These are phyloP conservation scores for Martiniozyma asiatica DNA, from an alignment of 1,139 yeast genomes.

Conservation along the genomic window DNA sequence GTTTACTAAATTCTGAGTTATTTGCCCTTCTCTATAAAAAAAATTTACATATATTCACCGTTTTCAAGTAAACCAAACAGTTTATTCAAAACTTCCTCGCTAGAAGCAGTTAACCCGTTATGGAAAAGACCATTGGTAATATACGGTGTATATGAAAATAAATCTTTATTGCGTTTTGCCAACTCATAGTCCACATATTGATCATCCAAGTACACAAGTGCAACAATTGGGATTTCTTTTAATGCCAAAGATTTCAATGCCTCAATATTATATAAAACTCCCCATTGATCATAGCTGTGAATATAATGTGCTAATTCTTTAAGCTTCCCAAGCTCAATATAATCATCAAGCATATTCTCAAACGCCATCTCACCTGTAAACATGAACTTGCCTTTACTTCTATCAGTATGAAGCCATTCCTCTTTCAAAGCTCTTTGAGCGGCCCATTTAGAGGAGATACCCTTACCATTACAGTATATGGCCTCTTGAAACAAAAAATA, in stretches of 20 bases:
- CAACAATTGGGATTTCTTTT: conserved; percentile 34
- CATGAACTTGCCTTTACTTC: conserved; percentile 22
- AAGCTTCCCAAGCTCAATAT: conserved; percentile 29
- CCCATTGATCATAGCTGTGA: conserved; percentile 32
- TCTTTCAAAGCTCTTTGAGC: conserved; percentile 31
- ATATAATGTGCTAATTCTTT: conserved; percentile 31
- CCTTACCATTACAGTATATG: conserved; percentile 36
- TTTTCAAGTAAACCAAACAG: conserved; percentile 30
- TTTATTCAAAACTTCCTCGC: conserved; percentile 27
- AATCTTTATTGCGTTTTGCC: conserved; percentile 23
- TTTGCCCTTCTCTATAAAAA: too few relatives aligned
- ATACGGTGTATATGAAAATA: conserved; percentile 28
- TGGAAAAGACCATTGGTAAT: conserved; percentile 43
- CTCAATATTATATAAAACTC: conserved; percentile 28
- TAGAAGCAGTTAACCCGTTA: conserved; percentile 35
- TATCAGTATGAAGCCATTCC: conserved; percentile 11
- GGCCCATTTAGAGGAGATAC: conserved; percentile 31
- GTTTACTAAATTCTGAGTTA: too few relatives aligned
- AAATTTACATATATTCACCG: conserved; percentile 34
- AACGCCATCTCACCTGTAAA: conserved; percentile 52
- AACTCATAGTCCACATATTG: conserved; percentile 42
- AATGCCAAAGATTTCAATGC: conserved; percentile 17
- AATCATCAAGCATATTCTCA: conserved; percentile 39
- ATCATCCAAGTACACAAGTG: conserved; percentile 38
- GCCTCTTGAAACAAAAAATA: conserved; percentile 49